A percentile compares a stretch with the other conserved stretches of the same genome.
phyloP scores from a whole-genome alignment of 2,329 filamentous ascomycete genomes.

The Colletotrichum spinosum region DNA sequence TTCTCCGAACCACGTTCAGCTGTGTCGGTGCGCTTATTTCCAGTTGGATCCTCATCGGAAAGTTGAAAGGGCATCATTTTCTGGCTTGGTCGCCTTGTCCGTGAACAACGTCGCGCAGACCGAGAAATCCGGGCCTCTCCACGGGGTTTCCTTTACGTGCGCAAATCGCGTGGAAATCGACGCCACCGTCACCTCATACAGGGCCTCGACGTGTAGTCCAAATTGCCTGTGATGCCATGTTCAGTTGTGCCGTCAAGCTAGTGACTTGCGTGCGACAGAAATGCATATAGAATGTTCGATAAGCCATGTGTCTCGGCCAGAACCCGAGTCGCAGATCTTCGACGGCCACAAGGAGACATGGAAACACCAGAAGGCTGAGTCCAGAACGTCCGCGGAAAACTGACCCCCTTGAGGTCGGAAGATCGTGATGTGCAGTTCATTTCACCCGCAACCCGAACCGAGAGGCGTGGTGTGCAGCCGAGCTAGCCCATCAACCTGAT shows the following conservation, averaged over 20 bases:
- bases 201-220: not conserved
- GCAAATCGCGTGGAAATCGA: constrained; percentile 22
- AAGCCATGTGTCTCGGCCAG: constrained; percentile 5
- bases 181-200: constrained; percentile 9
- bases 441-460: constrained; percentile 13
- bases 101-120: constrained; percentile 3
- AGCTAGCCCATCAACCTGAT: not conserved
- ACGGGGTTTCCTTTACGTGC: not conserved
- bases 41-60: too few relatives aligned
- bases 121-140: not conserved
- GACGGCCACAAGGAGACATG: constrained; percentile 7
- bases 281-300: constrained; percentile 17
- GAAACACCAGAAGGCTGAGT: constrained; percentile 8
- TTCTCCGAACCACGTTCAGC: constrained; percentile 12
- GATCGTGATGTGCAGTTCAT: not conserved
- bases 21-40: not conserved
- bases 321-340: not conserved
- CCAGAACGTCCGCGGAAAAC: constrained; percentile 8
- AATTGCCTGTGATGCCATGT: constrained; percentile 7
- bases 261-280: constrained; percentile 23
- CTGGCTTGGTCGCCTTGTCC: not conserved
- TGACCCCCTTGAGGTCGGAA: not conserved
- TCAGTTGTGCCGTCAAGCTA: constrained; percentile 17
- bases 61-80: too few relatives aligned
- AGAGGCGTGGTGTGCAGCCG: constrained; percentile 1